Evolutionary conservation across 2,329 filamentous ascomycete genomes (phyloP).

Genomic region (Phialophora tarda): DNA sequence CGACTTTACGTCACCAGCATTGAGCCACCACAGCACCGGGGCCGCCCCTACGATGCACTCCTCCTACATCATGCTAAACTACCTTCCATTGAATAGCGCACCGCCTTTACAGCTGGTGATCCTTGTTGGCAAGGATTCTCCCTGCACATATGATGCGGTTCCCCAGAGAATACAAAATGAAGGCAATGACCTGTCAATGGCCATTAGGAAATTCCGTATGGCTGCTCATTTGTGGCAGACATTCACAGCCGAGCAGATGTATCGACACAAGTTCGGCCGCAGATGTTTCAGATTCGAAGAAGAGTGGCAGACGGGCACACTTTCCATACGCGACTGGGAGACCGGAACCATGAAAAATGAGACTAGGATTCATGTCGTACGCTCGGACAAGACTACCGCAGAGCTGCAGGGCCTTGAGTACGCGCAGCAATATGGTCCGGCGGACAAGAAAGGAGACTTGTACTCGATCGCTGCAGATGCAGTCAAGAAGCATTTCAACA

Average conservation of each 20-base stretch:
- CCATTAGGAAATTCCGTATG: slow-evolving; percentile 90
- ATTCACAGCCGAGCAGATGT: slow-evolving; percentile 97
- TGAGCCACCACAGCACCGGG: slow-evolving; percentile 65
- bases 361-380: slow-evolving; percentile 85
- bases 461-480: slow-evolving; percentile 79
- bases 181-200: slow-evolving; percentile 79
- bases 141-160: slow-evolving; percentile 80
- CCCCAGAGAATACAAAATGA: slow-evolving; percentile 77
- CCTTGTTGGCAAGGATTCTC: slow-evolving; percentile 84
- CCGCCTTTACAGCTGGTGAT: slow-evolving; percentile 91
- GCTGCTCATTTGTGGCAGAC: slow-evolving; percentile 96
- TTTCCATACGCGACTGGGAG: slow-evolving; percentile 75
- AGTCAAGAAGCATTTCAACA: slow-evolving; percentile 76
- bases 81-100: slow-evolving; percentile 75
- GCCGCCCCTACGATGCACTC: slow-evolving; percentile 74
- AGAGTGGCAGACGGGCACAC: slow-evolving; percentile 85
- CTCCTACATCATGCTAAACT: slow-evolving; percentile 81
- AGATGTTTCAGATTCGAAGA: slow-evolving; percentile 91
- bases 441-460: slow-evolving; percentile 72
- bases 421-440: slow-evolving; percentile 76
- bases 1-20: slow-evolving; percentile 83
- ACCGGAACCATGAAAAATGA: slow-evolving; percentile 81
- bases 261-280: slow-evolving; percentile 81
- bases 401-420: slow-evolving; percentile 79
- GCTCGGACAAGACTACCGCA: slow-evolving; percentile 79